A percentile compares a stretch with the other conserved stretches of the same genome.
These are phyloP conservation scores for Candida mesenterica DNA, from an alignment of 1,139 yeast species.

Conservation along the genomic window DNA sequence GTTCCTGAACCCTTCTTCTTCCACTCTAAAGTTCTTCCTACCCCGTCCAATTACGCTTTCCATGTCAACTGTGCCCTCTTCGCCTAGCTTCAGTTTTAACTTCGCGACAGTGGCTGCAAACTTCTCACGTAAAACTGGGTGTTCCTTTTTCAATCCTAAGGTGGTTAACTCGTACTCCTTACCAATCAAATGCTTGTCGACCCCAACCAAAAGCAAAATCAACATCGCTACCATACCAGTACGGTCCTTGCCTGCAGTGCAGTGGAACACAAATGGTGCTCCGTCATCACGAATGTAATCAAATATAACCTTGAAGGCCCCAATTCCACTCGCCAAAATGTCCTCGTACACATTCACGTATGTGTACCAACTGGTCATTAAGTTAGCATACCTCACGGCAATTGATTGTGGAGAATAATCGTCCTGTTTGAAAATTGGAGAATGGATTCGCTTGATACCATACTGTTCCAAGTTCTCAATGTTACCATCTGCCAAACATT, in stretches of 20 bases:
- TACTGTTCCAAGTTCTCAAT: slow-evolving; percentile 33
- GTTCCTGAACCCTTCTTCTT: slow-evolving; percentile 51
- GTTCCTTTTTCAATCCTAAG: slow-evolving; percentile 57
- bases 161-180: slow-evolving; percentile 76
- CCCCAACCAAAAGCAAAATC: slow-evolving; percentile 60
- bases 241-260: slow-evolving; percentile 87
- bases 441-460: slow-evolving; percentile 52
- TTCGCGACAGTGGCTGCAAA: slow-evolving; percentile 31
- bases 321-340: slow-evolving; percentile 50
- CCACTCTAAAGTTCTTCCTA: slow-evolving; percentile 39
- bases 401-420: slow-evolving; percentile 68
- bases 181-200: slow-evolving; percentile 63
- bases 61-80: slow-evolving; percentile 25
- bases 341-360: slow-evolving; percentile 64
- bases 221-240: slow-evolving; percentile 77
- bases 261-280: slow-evolving; percentile 62
- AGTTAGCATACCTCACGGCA: slow-evolving; percentile 54
- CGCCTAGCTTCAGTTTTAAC: slow-evolving; percentile 25
- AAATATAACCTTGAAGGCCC: slow-evolving; percentile 48
- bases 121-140: slow-evolving; percentile 34
- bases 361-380: slow-evolving; percentile 62
- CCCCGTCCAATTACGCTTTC: slow-evolving; percentile 33
- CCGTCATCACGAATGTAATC: slow-evolving; percentile 53
- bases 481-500: slow-evolving; percentile 52
- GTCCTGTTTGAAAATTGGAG: slow-evolving; percentile 57